These are phyloP conservation scores for Strigomonas galati DNA, from an alignment of 208 protist species.

Conservation along the genomic window DNA sequence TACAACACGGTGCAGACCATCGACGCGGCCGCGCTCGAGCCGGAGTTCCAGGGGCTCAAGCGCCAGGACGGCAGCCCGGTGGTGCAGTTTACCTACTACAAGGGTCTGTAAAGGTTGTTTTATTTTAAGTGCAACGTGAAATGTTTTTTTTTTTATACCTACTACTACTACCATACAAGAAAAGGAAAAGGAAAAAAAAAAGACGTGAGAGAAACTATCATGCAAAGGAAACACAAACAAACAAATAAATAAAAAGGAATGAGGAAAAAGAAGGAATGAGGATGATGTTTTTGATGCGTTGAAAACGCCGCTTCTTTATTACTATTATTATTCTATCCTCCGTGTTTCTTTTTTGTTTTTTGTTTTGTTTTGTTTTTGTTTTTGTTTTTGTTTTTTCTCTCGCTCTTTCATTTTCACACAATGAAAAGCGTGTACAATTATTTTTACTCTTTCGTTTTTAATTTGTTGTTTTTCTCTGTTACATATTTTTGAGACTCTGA, in stretches of 20 bases:
- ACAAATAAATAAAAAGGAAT: neutral
- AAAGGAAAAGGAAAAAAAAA: neutral
- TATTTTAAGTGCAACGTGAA: too few species aligned
- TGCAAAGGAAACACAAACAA: neutral
- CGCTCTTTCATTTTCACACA: neutral
- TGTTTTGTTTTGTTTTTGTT: neutral
- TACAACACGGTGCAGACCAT: conserved; percentile 63
- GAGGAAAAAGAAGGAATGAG: neutral
- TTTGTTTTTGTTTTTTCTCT: neutral
- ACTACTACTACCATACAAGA: too few species aligned
- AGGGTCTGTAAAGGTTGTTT: conserved; percentile 74
- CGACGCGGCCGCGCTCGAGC: conserved; percentile 45
- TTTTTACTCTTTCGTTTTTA: neutral
- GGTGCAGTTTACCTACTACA: conserved; percentile 72
- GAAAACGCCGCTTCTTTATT: too few species aligned
- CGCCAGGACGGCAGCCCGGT: conserved; percentile 66
- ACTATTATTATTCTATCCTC: too few species aligned
- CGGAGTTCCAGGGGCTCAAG: conserved; percentile 55
- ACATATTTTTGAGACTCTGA: too few species aligned
- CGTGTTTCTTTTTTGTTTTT: too few species aligned
- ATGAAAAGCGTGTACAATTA: conserved; percentile 6
- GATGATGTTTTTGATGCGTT: too few species aligned
- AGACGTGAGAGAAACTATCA: neutral
- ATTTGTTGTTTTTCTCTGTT: neutral
- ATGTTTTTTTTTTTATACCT: too few species aligned